Evolutionary conservation across 2,329 filamentous ascomycete species (phyloP).

Genomic region (Talaromyces funiculosus): DNA sequence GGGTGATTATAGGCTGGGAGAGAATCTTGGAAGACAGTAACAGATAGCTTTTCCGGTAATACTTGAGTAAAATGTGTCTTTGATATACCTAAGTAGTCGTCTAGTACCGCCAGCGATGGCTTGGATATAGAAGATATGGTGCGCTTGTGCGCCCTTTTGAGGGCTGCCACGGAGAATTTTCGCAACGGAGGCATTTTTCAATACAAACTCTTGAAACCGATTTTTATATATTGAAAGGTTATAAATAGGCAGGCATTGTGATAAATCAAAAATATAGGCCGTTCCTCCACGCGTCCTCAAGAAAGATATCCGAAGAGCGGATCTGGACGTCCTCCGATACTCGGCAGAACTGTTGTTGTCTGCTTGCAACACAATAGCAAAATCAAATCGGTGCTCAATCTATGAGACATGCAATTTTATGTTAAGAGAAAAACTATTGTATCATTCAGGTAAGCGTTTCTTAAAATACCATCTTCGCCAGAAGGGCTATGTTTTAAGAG

Average conservation of each 20-base stretch:
- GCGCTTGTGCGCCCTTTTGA: background rate
- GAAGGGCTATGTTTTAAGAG: background rate
- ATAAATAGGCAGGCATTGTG: background rate
- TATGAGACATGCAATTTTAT: background rate
- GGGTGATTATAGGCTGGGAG: background rate
- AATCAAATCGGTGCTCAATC: background rate
- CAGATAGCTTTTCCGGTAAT: conserved; percentile 22
- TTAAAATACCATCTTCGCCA: background rate
- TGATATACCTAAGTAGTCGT: conserved; percentile 61
- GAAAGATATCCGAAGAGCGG: background rate
- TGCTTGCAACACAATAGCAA: background rate
- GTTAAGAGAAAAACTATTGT: background rate
- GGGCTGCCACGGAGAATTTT: background rate
- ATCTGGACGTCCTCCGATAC: background rate
- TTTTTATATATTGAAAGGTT: too few species aligned
- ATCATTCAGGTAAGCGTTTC: background rate
- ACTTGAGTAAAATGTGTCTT: conserved; percentile 50
- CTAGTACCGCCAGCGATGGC: conserved; percentile 57
- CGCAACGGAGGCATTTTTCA: background rate
- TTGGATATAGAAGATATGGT: background rate
- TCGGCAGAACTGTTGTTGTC: background rate
- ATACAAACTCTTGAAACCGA: background rate
- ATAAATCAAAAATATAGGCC: too few species aligned
- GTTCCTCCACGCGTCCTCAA: background rate
- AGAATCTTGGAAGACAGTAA: background rate